Percentiles rank a stretch among this genome's conserved stretches.
Conservation (phyloP, 257 asterid genomes). For the Ligustrum vulgare region DNA sequence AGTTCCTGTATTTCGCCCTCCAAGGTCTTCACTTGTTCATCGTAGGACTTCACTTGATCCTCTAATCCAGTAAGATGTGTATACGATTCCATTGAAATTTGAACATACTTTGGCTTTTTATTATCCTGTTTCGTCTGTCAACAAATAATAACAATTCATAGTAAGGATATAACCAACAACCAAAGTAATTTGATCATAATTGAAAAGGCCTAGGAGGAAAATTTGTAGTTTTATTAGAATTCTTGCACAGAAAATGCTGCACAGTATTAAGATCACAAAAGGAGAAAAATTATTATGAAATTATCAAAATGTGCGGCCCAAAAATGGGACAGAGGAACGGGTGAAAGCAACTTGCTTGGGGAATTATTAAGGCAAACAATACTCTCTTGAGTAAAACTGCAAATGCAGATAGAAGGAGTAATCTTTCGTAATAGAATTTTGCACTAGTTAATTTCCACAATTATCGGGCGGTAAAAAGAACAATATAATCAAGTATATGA, state of each 20-base stretch:
- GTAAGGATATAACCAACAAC: neutral
- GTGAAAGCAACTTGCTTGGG: neutral
- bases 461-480: neutral
- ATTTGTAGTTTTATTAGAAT: neutral
- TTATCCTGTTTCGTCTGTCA: constrained; percentile 60
- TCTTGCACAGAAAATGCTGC: neutral
- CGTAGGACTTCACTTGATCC: constrained; percentile 72
- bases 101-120: constrained; percentile 87
- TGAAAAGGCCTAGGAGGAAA: neutral
- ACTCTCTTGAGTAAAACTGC: too few relatives aligned
- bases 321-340: neutral
- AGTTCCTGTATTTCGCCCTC: constrained; percentile 76
- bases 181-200: neutral
- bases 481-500: too few relatives aligned
- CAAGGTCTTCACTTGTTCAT: constrained; percentile 66
- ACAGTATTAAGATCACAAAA: neutral
- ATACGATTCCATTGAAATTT: constrained; percentile 89
- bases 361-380: constrained; percentile 3
- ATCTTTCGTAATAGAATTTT: too few relatives aligned
- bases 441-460: constrained; percentile 9
- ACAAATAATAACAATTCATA: neutral
- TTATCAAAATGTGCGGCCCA: neutral
- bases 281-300: neutral
- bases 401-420: too few relatives aligned
- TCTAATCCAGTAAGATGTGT: constrained; percentile 90